These are phyloP conservation scores for Tylopilus vinaceipallidus DNA, from an alignment of 768 basidiomycete species.

Conservation along the genomic window DNA sequence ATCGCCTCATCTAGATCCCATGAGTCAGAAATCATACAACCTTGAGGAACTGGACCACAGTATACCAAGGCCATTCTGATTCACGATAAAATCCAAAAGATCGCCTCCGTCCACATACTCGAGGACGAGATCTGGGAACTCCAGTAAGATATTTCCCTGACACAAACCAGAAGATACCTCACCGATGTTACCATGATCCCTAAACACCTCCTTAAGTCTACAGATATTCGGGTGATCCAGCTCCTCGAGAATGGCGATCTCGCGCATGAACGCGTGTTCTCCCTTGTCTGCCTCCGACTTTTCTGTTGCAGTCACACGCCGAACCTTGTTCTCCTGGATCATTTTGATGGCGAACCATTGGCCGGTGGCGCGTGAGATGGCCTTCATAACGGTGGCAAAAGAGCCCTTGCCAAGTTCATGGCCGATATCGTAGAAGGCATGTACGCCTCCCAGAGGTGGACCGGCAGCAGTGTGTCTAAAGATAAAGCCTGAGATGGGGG, in stretches of 20 bases:
- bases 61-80: constrained; percentile 59
- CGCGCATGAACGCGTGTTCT: constrained; percentile 53
- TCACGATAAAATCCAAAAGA: constrained; percentile 76
- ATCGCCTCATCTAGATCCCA: constrained; percentile 47
- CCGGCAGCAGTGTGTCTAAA: constrained; percentile 62
- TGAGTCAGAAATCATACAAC: background rate
- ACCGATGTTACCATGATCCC: constrained; percentile 64
- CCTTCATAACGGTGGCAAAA: constrained; percentile 89
- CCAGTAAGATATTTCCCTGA: constrained; percentile 22
- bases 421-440: constrained; percentile 63
- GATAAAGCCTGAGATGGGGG: constrained; percentile 55
- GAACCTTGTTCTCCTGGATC: constrained; percentile 56
- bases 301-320: constrained; percentile 34
- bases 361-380: constrained; percentile 68
- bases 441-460: constrained; percentile 50
- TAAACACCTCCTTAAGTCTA: constrained; percentile 72
- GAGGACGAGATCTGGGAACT: constrained; percentile 66
- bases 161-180: constrained; percentile 17
- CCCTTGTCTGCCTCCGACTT: constrained; percentile 29
- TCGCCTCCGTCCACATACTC: constrained; percentile 90
- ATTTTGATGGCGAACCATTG: constrained; percentile 86
- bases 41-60: constrained; percentile 1
- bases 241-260: constrained; percentile 75
- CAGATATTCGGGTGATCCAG: constrained; percentile 85
- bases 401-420: constrained; percentile 84